Evolutionary conservation across 139 green algal genomes (phyloP).

Genomic region (Trebouxia sp.): DNA sequence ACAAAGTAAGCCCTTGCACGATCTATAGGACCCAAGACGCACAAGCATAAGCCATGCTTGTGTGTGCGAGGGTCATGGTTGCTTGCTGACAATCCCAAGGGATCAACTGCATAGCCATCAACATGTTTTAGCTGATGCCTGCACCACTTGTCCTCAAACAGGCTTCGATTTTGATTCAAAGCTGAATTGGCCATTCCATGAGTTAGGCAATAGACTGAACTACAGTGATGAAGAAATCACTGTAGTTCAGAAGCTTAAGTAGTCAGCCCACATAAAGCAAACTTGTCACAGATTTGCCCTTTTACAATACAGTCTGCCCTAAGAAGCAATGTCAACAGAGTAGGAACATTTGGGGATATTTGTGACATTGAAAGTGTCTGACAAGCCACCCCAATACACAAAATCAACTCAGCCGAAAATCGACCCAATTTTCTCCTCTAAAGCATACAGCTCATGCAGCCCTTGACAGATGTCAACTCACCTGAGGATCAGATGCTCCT

Average conservation of each 20-base stretch:
- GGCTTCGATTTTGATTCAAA: not conserved
- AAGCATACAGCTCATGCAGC: conserved; percentile 19
- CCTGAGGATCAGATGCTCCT: conserved; percentile 21
- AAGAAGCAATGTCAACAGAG: conserved; percentile 18
- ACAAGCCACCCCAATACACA: not conserved
- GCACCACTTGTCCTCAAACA: not conserved
- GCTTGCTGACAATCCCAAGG: conserved; percentile 13
- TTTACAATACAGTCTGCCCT: conserved; percentile 6
- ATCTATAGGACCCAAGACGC: not conserved
- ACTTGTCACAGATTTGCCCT: conserved; percentile 18
- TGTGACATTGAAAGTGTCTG: conserved; percentile 19
- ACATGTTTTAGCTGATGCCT: conserved; percentile 3
- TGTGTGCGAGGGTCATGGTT: not conserved
- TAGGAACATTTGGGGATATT: not conserved
- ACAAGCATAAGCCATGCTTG: conserved; percentile 7
- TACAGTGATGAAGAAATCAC: not conserved
- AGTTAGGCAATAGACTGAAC: conserved; percentile 1
- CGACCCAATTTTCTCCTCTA: conserved; percentile 10
- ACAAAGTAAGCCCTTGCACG: not conserved
- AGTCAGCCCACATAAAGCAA: conserved; percentile 15
- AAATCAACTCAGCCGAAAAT: conserved; percentile 15
- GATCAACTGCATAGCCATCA: conserved; percentile 12
- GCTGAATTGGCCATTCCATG: not conserved
- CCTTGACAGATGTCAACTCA: conserved; percentile 20
- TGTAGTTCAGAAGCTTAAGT: conserved; percentile 23